Conservation (phyloP, 2,329 filamentous ascomycete species). For the Venturia nashicola region DNA sequence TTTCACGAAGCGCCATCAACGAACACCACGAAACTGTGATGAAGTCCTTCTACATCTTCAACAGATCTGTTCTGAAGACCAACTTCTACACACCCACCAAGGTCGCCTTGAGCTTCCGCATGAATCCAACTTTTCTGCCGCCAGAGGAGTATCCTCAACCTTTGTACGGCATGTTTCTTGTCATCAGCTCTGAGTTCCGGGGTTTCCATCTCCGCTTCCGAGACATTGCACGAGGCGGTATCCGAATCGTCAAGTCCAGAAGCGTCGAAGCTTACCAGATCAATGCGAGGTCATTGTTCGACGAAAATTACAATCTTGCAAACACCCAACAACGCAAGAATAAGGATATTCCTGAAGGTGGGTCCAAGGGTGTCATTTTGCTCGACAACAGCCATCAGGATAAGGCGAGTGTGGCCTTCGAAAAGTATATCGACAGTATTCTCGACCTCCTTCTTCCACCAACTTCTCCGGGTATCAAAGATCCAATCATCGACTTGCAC, state of each 20-base stretch:
- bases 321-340: slow-evolving; percentile 99
- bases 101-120: slow-evolving; percentile 90
- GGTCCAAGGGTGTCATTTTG: slow-evolving; percentile 94
- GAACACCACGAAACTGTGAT: slow-evolving; percentile 98
- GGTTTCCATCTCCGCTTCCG: slow-evolving; percentile 97
- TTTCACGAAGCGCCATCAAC: slow-evolving; percentile 41
- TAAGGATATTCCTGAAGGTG: slow-evolving; percentile 97
- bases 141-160: slow-evolving; percentile 85
- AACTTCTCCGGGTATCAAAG: slow-evolving; percentile 91
- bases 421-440: slow-evolving; percentile 99
- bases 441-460: slow-evolving; percentile 86
- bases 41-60: slow-evolving; percentile 93
- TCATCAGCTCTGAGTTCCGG: slow-evolving; percentile 92
- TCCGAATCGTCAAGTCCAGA: slow-evolving; percentile 95
- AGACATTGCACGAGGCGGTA: slow-evolving; percentile 92
- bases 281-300: slow-evolving; percentile 91
- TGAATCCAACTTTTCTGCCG: slow-evolving; percentile 81
- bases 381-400: slow-evolving; percentile 91
- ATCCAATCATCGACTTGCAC: slow-evolving; percentile 91
- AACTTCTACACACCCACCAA: slow-evolving; percentile 98
- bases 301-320: slow-evolving; percentile 96
- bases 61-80: slow-evolving; percentile 85
- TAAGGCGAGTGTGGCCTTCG: slow-evolving; percentile 81
- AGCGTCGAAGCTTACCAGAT: slow-evolving; percentile 93
- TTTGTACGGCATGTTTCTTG: slow-evolving; percentile 95